phyloP scores from a whole-genome alignment of 257 asterid species.

The Solanum gracilifrons region DNA sequence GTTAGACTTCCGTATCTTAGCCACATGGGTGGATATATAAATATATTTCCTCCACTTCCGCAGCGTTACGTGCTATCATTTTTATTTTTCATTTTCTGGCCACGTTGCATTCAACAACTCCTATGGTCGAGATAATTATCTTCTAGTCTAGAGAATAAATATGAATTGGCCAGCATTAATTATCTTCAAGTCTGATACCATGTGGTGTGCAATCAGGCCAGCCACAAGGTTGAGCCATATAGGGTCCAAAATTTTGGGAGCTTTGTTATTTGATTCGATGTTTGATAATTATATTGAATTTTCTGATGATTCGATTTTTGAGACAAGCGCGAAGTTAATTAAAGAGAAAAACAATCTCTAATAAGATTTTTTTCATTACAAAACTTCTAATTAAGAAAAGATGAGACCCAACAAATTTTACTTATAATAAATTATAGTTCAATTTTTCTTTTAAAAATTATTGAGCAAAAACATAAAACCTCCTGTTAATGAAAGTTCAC shows the following conservation, averaged over 20 bases:
- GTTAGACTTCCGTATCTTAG: not conserved
- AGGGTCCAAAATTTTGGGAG: not conserved
- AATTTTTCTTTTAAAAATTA: no score
- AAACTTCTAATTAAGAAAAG: no score
- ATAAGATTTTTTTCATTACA: no score
- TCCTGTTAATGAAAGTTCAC: no score
- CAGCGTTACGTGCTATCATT: not conserved
- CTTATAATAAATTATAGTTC: not conserved
- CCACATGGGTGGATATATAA: not conserved
- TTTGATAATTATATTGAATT: not conserved
- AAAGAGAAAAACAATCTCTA: not conserved
- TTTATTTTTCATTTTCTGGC: not conserved
- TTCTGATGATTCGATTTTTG: not conserved
- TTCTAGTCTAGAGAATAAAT: not conserved
- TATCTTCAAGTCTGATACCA: not conserved
- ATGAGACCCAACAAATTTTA: not conserved
- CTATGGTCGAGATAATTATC: not conserved
- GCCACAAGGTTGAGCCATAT: not conserved
- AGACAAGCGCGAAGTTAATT: not conserved
- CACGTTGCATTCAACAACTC: not conserved
- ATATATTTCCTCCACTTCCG: not conserved
- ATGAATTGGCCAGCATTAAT: not conserved
- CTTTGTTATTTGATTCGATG: no score
- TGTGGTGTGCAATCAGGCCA: not conserved
- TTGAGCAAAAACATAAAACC: no score